Evolutionary conservation across 345 rosid species (phyloP), one percentile per base, ranked within the genome.

Genomic region (Cardamine resedifolia): DNA sequence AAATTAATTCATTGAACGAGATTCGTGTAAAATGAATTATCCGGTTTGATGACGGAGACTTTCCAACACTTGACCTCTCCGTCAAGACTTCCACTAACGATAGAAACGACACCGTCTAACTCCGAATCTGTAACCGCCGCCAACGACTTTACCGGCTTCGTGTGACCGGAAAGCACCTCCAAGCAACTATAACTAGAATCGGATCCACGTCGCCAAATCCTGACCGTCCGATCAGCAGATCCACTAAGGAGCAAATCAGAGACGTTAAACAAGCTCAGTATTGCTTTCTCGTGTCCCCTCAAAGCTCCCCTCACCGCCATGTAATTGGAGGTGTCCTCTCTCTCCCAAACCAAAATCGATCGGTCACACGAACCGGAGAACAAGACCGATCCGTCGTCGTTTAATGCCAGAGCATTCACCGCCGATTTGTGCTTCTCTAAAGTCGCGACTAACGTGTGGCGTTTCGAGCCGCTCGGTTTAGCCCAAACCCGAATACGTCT

Each of bases 301-400:
- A 94, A 62, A 2, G 98, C 97, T 12, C 98, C 96, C 1, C 83
- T 83, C 55, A 91, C 89, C 10, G 57, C 79, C 97, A 91, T 88
- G 81, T 86, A 82, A 64, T 78, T 81, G 3, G 85, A 90, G 8
- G 85, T 85, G 64, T 86, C 97, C 57, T 94, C 97, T 70, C 87
- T 88, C 75, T 85, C 95, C 98, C 98, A 94, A 56, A 94, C 95
- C 86, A 89, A 44, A 60, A 94, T 94, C 23, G 97, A 91, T 44
- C 98, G 87, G 80, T 94, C 98, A 68, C 96, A 94, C 12, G 98
- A 88, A 6, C 97, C 98, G 11, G 96, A 94, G 41, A 91, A 94
- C 73, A 94, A 68, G 4, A 85, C 85, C 53, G 95, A 85, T 12
- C 95, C 98, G 71, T 89, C 92, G 55, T 68, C 81, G 80, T 52